These are phyloP conservation scores for Trichocomaceae sp. DNA, from an alignment of 2,329 filamentous ascomycete genomes.

Conservation along the genomic window DNA sequence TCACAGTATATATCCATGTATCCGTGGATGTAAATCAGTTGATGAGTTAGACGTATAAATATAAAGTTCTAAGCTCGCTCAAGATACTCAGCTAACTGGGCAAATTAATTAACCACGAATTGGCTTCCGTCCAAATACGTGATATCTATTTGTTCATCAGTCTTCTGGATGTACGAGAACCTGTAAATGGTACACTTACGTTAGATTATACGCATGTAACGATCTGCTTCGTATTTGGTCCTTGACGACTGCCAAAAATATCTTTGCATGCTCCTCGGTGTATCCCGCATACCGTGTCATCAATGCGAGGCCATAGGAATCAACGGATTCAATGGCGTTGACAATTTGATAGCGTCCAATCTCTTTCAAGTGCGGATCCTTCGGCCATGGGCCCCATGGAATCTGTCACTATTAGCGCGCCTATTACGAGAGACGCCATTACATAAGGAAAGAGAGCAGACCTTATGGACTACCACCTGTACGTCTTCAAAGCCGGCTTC, in stretches of 20 bases:
- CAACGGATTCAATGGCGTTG: conserved; percentile 7
- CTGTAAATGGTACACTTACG: not conserved
- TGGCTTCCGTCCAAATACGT: conserved; percentile 9
- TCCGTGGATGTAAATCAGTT: too few species aligned
- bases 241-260: conserved; percentile 8
- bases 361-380: conserved; percentile 9
- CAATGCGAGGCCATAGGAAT: conserved; percentile 9
- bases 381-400: conserved; percentile 12
- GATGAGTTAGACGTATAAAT: too few species aligned
- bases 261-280: conserved; percentile 5
- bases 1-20: too few species aligned
- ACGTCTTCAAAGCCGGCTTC: conserved; percentile 13
- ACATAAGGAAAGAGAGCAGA: not conserved
- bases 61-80: too few species aligned
- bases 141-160: conserved; percentile 5
- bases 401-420: not conserved
- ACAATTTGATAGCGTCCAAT: conserved; percentile 5
- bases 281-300: conserved; percentile 7
- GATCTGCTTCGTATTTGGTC: conserved; percentile 2
- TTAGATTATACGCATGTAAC: conserved; percentile 8
- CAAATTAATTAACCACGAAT: not conserved
- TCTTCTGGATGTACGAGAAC: too few species aligned
- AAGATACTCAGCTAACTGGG: too few species aligned
- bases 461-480: conserved; percentile 9
- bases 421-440: too few species aligned